phyloP scores from a whole-genome alignment of 2,329 filamentous ascomycete genomes.

The Xylaria arbuscula region DNA sequence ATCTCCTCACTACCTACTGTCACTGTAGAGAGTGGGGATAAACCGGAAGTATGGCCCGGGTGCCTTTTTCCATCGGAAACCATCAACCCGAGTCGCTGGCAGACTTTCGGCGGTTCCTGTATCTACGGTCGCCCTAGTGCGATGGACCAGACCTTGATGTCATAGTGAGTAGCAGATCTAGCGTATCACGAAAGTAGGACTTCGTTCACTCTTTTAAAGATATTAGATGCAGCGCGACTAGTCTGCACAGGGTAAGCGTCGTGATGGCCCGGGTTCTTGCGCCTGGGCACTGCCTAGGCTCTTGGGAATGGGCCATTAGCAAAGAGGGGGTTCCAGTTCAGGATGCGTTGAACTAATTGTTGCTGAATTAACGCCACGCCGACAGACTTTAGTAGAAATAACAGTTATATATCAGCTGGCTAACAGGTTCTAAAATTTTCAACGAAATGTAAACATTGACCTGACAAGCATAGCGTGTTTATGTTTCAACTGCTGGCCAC shows the following conservation, averaged over 20 bases:
- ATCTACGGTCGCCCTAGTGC: conserved; percentile 17
- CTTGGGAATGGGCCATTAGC: too few species aligned
- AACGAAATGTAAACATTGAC: too few species aligned
- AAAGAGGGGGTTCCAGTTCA: too few species aligned
- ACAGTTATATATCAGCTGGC: too few species aligned
- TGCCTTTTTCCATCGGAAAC: conserved; percentile 16
- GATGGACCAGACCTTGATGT: conserved; percentile 13
- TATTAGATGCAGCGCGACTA: background rate
- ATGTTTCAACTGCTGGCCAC: too few species aligned
- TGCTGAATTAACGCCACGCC: too few species aligned
- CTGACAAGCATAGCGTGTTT: too few species aligned
- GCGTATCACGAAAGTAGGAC: background rate
- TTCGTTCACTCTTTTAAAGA: background rate
- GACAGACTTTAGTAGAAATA: too few species aligned
- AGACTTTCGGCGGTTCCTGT: conserved; percentile 1
- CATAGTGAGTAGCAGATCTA: conserved; percentile 5
- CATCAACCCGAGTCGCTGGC: conserved; percentile 18
- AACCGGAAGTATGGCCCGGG: conserved; percentile 6
- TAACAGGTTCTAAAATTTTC: too few species aligned
- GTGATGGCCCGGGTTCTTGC: conserved; percentile 5
- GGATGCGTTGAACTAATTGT: too few species aligned
- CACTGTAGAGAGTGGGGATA: conserved; percentile 12
- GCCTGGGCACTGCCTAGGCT: background rate
- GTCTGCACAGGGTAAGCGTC: conserved; percentile 12
- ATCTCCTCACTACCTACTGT: conserved; percentile 15